Conservation (phyloP, 2,329 filamentous ascomycete species). For the Trichoderma sp. region DNA sequence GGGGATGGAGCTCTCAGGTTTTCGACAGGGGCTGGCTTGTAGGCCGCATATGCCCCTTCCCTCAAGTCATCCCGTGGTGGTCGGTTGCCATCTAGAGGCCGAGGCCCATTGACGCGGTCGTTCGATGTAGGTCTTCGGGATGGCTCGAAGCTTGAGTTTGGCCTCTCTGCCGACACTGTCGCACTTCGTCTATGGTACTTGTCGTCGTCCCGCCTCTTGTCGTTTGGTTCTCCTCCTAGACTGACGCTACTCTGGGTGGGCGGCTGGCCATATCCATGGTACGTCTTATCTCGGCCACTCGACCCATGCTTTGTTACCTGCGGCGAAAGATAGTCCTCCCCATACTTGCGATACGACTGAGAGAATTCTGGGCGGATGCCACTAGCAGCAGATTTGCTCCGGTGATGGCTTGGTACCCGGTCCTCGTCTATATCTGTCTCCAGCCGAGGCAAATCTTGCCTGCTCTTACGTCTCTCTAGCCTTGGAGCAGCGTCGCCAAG, state of each 20-base stretch:
- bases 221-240: slow-evolving; percentile 22
- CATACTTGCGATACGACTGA: slow-evolving; percentile 28
- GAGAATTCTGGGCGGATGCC: slow-evolving; percentile 31
- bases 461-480: slow-evolving; percentile 32
- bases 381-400: slow-evolving; percentile 37
- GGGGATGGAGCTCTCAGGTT: slow-evolving; percentile 23
- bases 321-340: slow-evolving; percentile 41
- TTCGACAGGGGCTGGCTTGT: slow-evolving; percentile 25
- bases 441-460: slow-evolving; percentile 43
- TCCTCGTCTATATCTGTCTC: slow-evolving; percentile 40
- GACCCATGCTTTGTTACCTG: slow-evolving; percentile 41
- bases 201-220: slow-evolving; percentile 27
- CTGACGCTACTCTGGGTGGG: slow-evolving; percentile 32
- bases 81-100: slow-evolving; percentile 28
- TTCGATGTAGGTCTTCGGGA: slow-evolving; percentile 32
- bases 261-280: slow-evolving; percentile 34
- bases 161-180: slow-evolving; percentile 29
- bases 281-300: slow-evolving; percentile 43
- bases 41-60: slow-evolving; percentile 32
- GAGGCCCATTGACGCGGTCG: slow-evolving; percentile 32
- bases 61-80: slow-evolving; percentile 28
- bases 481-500: neutral
- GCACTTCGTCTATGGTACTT: slow-evolving; percentile 27
- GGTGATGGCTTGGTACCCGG: slow-evolving; percentile 31
- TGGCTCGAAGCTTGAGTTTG: slow-evolving; percentile 29